A percentile compares a stretch with the other conserved stretches of the same genome.
Conservation (phyloP, 345 rosid species). For the Populus pruinosa region DNA sequence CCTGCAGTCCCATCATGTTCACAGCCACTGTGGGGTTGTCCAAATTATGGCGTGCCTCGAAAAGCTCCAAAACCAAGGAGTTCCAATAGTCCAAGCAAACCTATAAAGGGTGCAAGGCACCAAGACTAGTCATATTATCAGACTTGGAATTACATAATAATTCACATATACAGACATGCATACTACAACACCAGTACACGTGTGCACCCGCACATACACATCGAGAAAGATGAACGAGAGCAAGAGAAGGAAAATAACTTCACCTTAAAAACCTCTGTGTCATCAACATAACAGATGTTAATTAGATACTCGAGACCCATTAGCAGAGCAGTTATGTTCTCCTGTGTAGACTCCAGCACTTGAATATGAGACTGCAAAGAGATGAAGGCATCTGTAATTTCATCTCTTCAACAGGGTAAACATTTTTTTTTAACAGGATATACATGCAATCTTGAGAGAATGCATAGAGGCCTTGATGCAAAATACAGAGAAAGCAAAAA, state of each 20-base stretch:
- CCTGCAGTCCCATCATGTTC: conserved; percentile 84
- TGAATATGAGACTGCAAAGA: conserved; percentile 74
- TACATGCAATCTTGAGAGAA: neutral
- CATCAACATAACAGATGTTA: conserved; percentile 91
- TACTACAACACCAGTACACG: neutral
- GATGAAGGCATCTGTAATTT: conserved; percentile 9
- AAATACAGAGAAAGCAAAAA: neutral
- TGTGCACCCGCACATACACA: neutral
- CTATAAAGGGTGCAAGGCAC: conserved; percentile 28
- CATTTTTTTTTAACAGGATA: neutral
- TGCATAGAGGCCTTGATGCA: neutral
- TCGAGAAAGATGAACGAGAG: neutral
- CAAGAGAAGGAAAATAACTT: neutral
- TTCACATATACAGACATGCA: neutral
- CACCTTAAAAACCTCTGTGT: conserved; percentile 99
- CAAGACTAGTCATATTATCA: neutral
- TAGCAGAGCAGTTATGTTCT: conserved; percentile 54
- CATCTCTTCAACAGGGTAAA: neutral
- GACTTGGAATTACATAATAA: neutral
- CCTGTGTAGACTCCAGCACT: conserved; percentile 73
- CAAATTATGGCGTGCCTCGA: conserved; percentile 73
- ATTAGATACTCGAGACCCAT: conserved; percentile 89
- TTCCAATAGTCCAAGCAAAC: conserved; percentile 99
- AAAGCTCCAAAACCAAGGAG: conserved; percentile 80
- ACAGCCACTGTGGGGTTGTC: conserved; percentile 75